phyloP scores from a whole-genome alignment of 305 asterid genomes.

The Petunia hybrid region DNA sequence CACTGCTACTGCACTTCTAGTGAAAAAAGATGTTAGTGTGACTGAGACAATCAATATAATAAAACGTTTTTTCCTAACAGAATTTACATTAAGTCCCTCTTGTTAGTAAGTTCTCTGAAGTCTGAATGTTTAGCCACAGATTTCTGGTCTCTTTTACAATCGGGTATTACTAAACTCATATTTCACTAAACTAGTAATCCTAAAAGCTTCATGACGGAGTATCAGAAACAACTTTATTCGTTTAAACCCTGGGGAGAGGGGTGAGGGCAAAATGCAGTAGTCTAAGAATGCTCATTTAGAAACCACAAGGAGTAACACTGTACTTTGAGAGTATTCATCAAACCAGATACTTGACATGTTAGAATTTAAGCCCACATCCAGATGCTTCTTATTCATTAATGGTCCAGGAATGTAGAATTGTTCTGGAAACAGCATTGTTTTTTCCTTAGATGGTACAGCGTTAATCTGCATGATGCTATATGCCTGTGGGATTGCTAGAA shows the following conservation, averaged over 20 bases:
- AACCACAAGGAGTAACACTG: not conserved
- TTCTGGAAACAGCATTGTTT: not conserved
- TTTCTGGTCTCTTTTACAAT: not conserved
- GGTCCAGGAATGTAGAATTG: not conserved
- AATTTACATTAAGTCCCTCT: too few species aligned
- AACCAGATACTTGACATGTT: not conserved
- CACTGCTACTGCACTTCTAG: too few species aligned
- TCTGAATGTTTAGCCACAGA: too few species aligned
- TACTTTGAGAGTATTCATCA: not conserved
- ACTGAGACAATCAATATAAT: too few species aligned
- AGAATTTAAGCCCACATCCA: not conserved
- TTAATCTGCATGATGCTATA: not conserved
- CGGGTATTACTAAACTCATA: not conserved
- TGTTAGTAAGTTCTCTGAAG: too few species aligned
- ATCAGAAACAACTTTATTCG: not conserved
- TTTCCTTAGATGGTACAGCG: not conserved
- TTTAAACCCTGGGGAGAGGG: not conserved
- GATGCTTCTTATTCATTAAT: not conserved
- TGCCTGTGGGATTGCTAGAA: not conserved
- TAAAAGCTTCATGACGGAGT: not conserved
- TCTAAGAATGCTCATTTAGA: constrained; percentile 9
- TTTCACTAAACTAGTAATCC: not conserved
- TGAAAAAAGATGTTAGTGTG: too few species aligned
- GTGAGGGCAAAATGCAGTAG: not conserved
- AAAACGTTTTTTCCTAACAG: too few species aligned